Conservation (phyloP, 192 early-diverging fungal species). For the Gaertneriomyces sp. region DNA sequence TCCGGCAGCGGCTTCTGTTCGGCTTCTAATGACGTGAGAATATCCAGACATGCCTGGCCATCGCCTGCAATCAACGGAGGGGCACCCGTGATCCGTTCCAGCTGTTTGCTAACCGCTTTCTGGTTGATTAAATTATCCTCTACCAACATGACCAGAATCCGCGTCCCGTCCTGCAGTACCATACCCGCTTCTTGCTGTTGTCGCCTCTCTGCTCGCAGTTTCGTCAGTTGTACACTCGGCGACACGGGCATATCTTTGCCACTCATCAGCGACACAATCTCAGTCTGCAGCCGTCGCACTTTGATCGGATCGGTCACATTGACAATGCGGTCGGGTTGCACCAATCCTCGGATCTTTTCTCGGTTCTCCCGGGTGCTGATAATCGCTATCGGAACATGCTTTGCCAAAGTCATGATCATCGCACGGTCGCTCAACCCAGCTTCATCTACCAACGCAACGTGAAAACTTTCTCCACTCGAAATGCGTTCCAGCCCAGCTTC, state of each 20-base stretch:
- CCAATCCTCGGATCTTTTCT: constrained; percentile 6
- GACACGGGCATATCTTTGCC: too few relatives aligned
- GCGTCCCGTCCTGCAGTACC: constrained; percentile 3
- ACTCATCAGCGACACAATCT: background rate
- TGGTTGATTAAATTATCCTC: constrained; percentile 33
- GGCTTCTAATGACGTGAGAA: constrained; percentile 5
- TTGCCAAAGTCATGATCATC: too few relatives aligned
- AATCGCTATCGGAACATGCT: background rate
- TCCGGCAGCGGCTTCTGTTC: background rate
- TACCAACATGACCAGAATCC: constrained; percentile 26
- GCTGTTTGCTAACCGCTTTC: constrained; percentile 21
- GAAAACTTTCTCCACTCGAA: too few relatives aligned
- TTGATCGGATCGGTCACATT: constrained; percentile 26
- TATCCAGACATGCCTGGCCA: constrained; percentile 28
- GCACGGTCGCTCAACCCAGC: too few relatives aligned
- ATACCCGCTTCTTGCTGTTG: background rate
- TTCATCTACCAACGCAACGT: too few relatives aligned
- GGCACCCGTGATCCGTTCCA: constrained; percentile 9
- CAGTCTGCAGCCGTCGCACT: constrained; percentile 9
- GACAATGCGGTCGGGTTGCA: constrained; percentile 12
- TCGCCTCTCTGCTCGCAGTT: too few relatives aligned
- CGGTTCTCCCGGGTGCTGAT: constrained; percentile 17
- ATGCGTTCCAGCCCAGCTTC: background rate
- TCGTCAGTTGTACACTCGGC: too few relatives aligned
- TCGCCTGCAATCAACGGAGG: constrained; percentile 21